Percentiles rank a stretch among this genome's conserved stretches.
Conservation (phyloP, 345 rosid genomes). For the Moricandia arvensis region DNA sequence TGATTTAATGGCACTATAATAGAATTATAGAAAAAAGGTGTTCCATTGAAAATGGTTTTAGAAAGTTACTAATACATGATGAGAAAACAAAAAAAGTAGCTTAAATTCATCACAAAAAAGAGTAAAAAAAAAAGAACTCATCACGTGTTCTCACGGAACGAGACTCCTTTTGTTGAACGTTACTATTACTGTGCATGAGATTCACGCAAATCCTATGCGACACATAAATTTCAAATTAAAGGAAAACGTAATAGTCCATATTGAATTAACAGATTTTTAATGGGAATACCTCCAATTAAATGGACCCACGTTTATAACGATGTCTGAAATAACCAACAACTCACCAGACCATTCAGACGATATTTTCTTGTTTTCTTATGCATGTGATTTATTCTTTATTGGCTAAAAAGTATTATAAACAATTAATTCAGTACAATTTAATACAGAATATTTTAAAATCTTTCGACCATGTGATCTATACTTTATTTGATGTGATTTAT, state of each 20-base stretch:
- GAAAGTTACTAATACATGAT: slow-evolving; percentile 24
- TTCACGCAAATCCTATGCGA: slow-evolving; percentile 37
- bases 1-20: too few species aligned
- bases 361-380: neutral
- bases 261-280: neutral
- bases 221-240: neutral
- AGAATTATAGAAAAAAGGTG: too few species aligned
- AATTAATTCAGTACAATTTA: neutral
- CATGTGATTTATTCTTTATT: neutral
- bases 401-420: neutral
- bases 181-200: slow-evolving; percentile 37
- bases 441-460: neutral
- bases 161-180: slow-evolving; percentile 28
- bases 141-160: slow-evolving; percentile 20
- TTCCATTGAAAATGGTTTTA: too few species aligned
- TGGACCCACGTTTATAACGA: neutral
- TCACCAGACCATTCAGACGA: neutral
- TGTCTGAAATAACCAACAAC: neutral
- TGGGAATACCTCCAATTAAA: neutral
- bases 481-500: neutral
- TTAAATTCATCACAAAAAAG: slow-evolving; percentile 18
- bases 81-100: neutral
- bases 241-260: neutral
- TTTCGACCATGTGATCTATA: neutral
- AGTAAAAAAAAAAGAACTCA: too few species aligned